Evolutionary conservation across 2,329 filamentous ascomycete genomes (phyloP).

Genomic region (Diaporthe velutina): DNA sequence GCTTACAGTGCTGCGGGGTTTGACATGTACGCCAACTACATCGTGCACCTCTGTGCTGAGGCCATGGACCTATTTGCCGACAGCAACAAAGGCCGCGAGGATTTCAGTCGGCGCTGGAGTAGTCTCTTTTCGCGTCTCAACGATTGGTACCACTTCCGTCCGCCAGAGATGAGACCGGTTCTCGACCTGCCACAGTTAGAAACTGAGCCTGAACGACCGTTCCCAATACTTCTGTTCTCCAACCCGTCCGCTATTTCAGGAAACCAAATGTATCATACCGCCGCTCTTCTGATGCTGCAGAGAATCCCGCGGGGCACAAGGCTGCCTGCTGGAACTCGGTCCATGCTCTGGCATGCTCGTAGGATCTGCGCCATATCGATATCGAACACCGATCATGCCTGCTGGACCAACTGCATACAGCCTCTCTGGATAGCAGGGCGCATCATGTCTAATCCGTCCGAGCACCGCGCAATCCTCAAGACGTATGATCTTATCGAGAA

Average conservation of each 20-base stretch:
- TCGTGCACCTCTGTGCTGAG: slow-evolving; percentile 68
- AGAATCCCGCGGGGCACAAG: slow-evolving; percentile 51
- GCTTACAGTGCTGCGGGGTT: slow-evolving; percentile 44
- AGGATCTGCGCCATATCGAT: slow-evolving; percentile 68
- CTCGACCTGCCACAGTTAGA: slow-evolving; percentile 51
- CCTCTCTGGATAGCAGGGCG: slow-evolving; percentile 69
- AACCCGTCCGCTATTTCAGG: slow-evolving; percentile 69
- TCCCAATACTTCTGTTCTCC: slow-evolving; percentile 65
- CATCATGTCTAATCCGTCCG: slow-evolving; percentile 63
- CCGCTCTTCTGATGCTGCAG: slow-evolving; percentile 64
- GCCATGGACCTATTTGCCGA: slow-evolving; percentile 64
- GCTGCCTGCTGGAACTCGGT: slow-evolving; percentile 47
- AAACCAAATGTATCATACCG: slow-evolving; percentile 69
- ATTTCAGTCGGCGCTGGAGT: slow-evolving; percentile 60
- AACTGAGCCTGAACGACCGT: slow-evolving; percentile 52
- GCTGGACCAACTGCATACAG: slow-evolving; percentile 69
- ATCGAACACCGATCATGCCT: slow-evolving; percentile 67
- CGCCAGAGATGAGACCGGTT: slow-evolving; percentile 60
- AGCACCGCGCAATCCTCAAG: slow-evolving; percentile 45
- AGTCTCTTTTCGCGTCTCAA: slow-evolving; percentile 64
- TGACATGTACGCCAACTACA: slow-evolving; percentile 71
- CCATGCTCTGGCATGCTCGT: slow-evolving; percentile 67
- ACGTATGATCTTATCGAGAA: slow-evolving; percentile 30
- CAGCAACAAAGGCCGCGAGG: slow-evolving; percentile 56
- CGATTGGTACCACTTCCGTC: slow-evolving; percentile 60